phyloP scores from a whole-genome alignment of 1,284 basidiomycete genomes.

The Cystobasidium slooffiae region DNA sequence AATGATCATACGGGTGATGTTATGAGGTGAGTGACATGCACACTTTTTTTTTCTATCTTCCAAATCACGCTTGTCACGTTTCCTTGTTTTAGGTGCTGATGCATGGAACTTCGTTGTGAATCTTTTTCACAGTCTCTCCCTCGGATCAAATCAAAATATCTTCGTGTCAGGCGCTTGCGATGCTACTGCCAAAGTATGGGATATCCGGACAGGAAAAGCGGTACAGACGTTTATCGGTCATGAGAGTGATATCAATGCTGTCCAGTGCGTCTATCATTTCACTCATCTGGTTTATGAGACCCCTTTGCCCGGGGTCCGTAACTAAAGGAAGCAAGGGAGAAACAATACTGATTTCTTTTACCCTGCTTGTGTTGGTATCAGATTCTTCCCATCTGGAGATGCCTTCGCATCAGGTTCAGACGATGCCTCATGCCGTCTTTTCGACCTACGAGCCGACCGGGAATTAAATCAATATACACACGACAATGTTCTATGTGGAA shows the following conservation, averaged over 20 bases:
- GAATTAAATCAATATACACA: slow-evolving; percentile 96
- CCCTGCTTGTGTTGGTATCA: slow-evolving; percentile 56
- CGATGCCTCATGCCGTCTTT: slow-evolving; percentile 95
- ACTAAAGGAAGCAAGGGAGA: too few species aligned
- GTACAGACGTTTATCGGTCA: slow-evolving; percentile 99
- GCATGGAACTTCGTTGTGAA: not conserved
- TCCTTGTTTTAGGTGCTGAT: not conserved
- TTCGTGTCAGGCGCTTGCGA: slow-evolving; percentile 99
- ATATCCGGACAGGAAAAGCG: slow-evolving; percentile 92
- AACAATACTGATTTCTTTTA: not conserved
- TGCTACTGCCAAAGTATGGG: slow-evolving; percentile 97
- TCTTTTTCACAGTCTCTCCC: slow-evolving; percentile 70
- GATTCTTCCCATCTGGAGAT: slow-evolving; percentile 99
- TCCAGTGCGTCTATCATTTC: slow-evolving; percentile 71
- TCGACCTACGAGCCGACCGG: slow-evolving; percentile 95
- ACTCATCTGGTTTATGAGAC: slow-evolving; percentile 3
- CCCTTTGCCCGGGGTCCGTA: not conserved
- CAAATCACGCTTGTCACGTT: too few species aligned
- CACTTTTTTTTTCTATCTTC: not conserved
- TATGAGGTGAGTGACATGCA: slow-evolving; percentile 74
- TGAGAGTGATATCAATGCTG: slow-evolving; percentile 98
- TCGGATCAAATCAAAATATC: slow-evolving; percentile 90
- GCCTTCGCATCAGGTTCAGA: slow-evolving; percentile 99
- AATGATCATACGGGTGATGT: slow-evolving; percentile 99
- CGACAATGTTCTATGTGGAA: slow-evolving; percentile 97